These are phyloP conservation scores for Colletotrichum sp. DNA, from an alignment of 2,329 filamentous ascomycete species.

Conservation along the genomic window DNA sequence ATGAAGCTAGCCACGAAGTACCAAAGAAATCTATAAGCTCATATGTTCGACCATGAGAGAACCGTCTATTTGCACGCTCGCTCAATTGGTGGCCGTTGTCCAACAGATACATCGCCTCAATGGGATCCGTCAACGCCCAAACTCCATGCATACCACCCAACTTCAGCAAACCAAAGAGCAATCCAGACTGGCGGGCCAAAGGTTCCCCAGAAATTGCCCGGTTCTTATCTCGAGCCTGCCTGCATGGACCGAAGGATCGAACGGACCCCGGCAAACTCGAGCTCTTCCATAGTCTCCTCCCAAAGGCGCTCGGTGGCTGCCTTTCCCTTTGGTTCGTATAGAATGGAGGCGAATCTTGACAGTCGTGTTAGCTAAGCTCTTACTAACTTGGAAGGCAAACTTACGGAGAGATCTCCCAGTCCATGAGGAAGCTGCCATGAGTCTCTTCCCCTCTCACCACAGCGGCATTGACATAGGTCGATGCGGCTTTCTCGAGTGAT, in stretches of 20 bases:
- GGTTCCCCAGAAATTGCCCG: neutral
- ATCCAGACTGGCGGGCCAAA: neutral
- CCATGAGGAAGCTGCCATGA: conserved; percentile 53
- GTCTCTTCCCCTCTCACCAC: conserved; percentile 50
- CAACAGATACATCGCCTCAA: neutral
- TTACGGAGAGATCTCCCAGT: conserved; percentile 50
- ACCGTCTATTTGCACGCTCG: neutral
- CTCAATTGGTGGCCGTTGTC: neutral
- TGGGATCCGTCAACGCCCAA: neutral
- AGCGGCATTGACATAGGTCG: conserved; percentile 49
- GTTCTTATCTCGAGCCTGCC: neutral
- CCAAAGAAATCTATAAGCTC: neutral
- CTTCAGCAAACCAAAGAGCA: neutral
- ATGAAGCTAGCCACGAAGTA: neutral
- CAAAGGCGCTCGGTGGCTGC: conserved; percentile 8
- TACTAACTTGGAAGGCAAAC: conserved; percentile 21
- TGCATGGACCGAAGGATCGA: conserved; percentile 6
- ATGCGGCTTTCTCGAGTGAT: conserved; percentile 41
- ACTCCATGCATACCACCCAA: neutral
- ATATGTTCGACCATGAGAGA: neutral
- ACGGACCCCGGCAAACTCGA: conserved; percentile 24
- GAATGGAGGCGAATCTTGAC: conserved; percentile 26
- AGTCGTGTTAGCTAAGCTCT: conserved; percentile 15
- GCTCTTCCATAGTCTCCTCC: conserved; percentile 23
- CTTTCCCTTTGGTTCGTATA: conserved; percentile 19